phyloP scores from a whole-genome alignment of 1,284 basidiomycete species.

The Gymnopus androsaceus region DNA sequence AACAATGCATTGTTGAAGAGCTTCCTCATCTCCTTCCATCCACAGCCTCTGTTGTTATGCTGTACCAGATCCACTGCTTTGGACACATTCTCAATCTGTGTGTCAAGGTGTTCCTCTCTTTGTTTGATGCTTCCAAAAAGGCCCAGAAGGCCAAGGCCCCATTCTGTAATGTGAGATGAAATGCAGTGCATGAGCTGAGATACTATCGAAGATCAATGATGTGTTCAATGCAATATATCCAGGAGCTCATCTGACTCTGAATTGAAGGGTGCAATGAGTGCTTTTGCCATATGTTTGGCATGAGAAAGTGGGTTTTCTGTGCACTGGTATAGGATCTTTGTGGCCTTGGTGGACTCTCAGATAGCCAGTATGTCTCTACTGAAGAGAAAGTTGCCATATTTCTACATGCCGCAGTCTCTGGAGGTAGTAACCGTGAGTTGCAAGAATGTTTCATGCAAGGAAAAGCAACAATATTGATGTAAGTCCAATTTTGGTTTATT shows the following conservation, averaged over 20 bases:
- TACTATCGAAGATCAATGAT: too few species aligned
- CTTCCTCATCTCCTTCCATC: too few species aligned
- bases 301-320: slow-evolving; percentile 22
- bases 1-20: too few species aligned
- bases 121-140: too few species aligned
- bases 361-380: slow-evolving; percentile 18
- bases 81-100: too few species aligned
- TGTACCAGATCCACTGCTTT: too few species aligned
- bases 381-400: slow-evolving; percentile 31
- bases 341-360: slow-evolving; percentile 8
- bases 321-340: slow-evolving; percentile 18
- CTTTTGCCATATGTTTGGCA: slow-evolving; percentile 20
- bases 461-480: slow-evolving; percentile 30
- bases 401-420: slow-evolving; percentile 22
- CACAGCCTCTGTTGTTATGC: too few species aligned
- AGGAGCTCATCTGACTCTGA: not conserved
- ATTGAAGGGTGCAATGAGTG: slow-evolving; percentile 3
- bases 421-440: slow-evolving; percentile 16
- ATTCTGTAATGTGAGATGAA: too few species aligned
- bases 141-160: too few species aligned
- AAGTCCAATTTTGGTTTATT: not conserved
- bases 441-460: slow-evolving; percentile 28
- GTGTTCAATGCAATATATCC: not conserved
- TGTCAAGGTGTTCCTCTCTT: too few species aligned
- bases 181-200: too few species aligned